A percentile compares a stretch with the other conserved stretches of the same genome.
phyloP scores from a whole-genome alignment of 2,329 filamentous ascomycete species.

The Raffaelea ambrosiae region DNA sequence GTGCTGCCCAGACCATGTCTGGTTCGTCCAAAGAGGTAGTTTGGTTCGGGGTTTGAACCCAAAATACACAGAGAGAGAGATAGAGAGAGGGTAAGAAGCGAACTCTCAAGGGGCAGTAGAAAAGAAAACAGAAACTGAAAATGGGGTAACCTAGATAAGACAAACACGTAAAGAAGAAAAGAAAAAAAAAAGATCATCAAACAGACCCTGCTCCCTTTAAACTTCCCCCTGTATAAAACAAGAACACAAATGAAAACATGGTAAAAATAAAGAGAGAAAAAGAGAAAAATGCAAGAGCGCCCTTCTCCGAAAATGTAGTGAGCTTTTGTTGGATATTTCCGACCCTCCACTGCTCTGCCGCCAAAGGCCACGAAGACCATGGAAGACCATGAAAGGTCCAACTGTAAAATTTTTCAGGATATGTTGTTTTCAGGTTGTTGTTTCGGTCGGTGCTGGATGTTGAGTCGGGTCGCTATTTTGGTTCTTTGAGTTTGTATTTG shows the following conservation, averaged over 20 bases:
- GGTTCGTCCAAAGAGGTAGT: too few relatives aligned
- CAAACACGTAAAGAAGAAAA: slow-evolving; percentile 2
- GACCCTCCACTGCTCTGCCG: too few relatives aligned
- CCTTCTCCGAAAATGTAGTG: too few relatives aligned
- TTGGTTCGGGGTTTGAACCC: too few relatives aligned
- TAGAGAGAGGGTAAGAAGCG: not conserved
- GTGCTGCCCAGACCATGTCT: too few relatives aligned
- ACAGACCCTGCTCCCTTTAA: slow-evolving; percentile 2
- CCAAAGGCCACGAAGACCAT: too few relatives aligned
- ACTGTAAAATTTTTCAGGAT: not conserved
- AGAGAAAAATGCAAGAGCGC: not conserved
- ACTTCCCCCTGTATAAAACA: slow-evolving; percentile 9
- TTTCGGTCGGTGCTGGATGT: not conserved
- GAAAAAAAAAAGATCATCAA: slow-evolving; percentile 8
- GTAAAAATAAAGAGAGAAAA: slow-evolving; percentile 6
- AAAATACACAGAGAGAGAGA: not conserved
- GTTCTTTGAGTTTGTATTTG: not conserved
- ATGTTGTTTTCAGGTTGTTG: not conserved
- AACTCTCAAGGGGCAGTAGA: not conserved
- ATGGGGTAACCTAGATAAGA: not conserved
- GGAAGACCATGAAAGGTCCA: too few relatives aligned
- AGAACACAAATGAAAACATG: slow-evolving; percentile 14
- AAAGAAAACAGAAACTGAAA: slow-evolving; percentile 2
- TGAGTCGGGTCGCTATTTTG: not conserved
- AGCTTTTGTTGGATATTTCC: too few relatives aligned